These are phyloP conservation scores for Sporisorium graminicola DNA, from an alignment of 1,284 basidiomycete genomes.

Conservation along the genomic window DNA sequence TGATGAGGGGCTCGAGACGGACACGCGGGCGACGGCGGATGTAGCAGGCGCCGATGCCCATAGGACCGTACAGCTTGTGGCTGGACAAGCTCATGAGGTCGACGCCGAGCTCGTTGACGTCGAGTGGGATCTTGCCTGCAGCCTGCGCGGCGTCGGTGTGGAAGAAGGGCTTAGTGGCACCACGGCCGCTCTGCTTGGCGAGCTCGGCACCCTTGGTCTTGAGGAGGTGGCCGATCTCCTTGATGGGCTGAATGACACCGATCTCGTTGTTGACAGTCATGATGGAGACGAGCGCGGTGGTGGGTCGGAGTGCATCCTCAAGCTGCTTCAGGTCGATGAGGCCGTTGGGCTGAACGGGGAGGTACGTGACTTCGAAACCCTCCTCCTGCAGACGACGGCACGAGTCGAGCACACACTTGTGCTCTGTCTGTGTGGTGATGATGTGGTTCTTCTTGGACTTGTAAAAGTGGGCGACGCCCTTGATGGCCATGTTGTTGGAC, in stretches of 20 bases:
- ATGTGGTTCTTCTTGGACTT: slow-evolving; percentile 73
- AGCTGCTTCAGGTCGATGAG: slow-evolving; percentile 82
- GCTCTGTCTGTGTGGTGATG: slow-evolving; percentile 77
- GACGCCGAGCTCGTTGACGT: slow-evolving; percentile 95
- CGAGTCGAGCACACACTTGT: slow-evolving; percentile 99
- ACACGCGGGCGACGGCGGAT: slow-evolving; percentile 93
- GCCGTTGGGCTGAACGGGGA: slow-evolving; percentile 91
- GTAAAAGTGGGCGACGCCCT: slow-evolving; percentile 91
- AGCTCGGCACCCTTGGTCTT: slow-evolving; percentile 74
- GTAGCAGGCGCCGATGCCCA: slow-evolving; percentile 94
- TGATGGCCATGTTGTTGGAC: slow-evolving; percentile 97
- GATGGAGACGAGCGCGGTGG: slow-evolving; percentile 86
- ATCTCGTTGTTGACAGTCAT: slow-evolving; percentile 99
- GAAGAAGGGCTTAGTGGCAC: slow-evolving; percentile 79
- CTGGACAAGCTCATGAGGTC: slow-evolving; percentile 96
- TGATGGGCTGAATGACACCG: slow-evolving; percentile 96
- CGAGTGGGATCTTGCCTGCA: slow-evolving; percentile 75
- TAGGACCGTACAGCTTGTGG: slow-evolving; percentile 98
- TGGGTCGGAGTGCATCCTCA: slow-evolving; percentile 85
- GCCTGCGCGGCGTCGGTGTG: slow-evolving; percentile 99
- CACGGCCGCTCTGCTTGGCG: slow-evolving; percentile 75
- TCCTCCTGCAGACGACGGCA: slow-evolving; percentile 95
- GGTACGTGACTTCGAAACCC: slow-evolving; percentile 97
- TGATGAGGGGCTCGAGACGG: slow-evolving; percentile 92
- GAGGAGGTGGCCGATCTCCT: slow-evolving; percentile 89